Evolutionary conservation across 208 protist genomes (phyloP), one percentile per base, ranked within the genome.

Genomic region (Trypanosoma boissoni): DNA sequence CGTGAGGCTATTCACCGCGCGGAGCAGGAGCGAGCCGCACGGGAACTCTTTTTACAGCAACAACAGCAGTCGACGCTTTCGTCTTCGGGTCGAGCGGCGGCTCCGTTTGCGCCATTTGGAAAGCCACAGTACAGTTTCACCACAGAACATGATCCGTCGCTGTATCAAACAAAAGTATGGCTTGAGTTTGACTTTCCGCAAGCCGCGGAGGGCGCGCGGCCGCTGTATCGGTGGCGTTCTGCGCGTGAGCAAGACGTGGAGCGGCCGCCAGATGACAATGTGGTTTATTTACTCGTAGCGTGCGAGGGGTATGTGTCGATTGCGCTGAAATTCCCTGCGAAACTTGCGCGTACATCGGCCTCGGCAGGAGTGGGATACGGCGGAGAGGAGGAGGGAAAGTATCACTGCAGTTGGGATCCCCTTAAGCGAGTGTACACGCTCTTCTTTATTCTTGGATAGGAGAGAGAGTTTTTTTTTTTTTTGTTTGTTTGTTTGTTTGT

Each of bases 261-360:
- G 57, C 32, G 34, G 27, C 75, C 77, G 0, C 45, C 78, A 2
- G 64, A 81, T 37, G 80, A 86, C 48, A 79, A 91, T 61, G 78
- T 76, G 18, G 69, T 89, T 0, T 95, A 91, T 55, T 39, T 95
- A 0, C 56, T 95, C 8, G 73, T 95, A n/a, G 84, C 88, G 3
- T 95, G 88, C 41, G 84, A 92, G 49, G 80, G 80, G n/a, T 95
- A 91, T 63, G 68, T 75, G 55, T 91, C 88, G 26, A 67, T 87
- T 4, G 68, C 79, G 9, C n/a, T 95, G 3, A 89, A 88, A 58
- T 91, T 95, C 36, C 88, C 88, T 0, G 64, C 84, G 20, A 60
- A 64, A 26, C 36, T 72, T n/a, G 45, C 48, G 31, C 64, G 62
- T 23, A 72, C 70, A 28, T 39, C 18, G 20, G 63, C 20, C 32